Evolutionary conservation across 495 filamentous ascomycete genomes (phyloP).

Genomic region (Staphylotrichum tortipilum): DNA sequence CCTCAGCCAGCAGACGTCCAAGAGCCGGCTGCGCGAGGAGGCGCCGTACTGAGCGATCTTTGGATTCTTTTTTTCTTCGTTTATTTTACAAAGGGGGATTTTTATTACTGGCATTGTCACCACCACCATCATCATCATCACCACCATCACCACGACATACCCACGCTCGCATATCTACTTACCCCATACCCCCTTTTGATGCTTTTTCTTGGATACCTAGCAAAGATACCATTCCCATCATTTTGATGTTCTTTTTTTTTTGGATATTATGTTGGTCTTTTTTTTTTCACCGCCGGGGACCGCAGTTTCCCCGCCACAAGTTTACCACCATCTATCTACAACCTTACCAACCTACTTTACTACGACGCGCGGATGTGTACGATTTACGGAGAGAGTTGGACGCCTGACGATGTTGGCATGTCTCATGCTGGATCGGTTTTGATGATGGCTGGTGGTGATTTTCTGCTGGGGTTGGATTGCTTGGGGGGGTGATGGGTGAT

Average conservation of each 20-base stretch:
- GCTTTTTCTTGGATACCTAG: constrained; percentile 2
- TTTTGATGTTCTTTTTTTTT: background rate
- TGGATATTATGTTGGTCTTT: background rate
- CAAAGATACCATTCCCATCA: background rate
- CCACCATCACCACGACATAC: background rate
- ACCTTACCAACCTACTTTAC: background rate
- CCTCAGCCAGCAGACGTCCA: constrained; percentile 36
- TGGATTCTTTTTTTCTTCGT: constrained; percentile 2
- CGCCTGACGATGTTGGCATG: background rate
- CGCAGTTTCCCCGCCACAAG: background rate
- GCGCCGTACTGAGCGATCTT: constrained; percentile 24
- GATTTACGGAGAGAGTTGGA: background rate
- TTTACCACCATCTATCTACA: background rate
- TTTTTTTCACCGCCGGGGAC: background rate
- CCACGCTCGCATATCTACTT: background rate
- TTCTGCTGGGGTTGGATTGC: too few relatives aligned
- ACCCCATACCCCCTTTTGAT: background rate
- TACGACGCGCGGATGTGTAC: background rate
- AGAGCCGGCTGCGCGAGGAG: constrained; percentile 40
- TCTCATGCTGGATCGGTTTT: too few relatives aligned
- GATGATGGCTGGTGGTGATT: too few relatives aligned
- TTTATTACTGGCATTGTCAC: too few relatives aligned
- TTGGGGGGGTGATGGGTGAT: too few relatives aligned
- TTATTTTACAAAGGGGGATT: constrained; percentile 6
- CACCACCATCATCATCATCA: too few relatives aligned